phyloP scores from a whole-genome alignment of 805 yeast species.

The Millerozyma miso region DNA sequence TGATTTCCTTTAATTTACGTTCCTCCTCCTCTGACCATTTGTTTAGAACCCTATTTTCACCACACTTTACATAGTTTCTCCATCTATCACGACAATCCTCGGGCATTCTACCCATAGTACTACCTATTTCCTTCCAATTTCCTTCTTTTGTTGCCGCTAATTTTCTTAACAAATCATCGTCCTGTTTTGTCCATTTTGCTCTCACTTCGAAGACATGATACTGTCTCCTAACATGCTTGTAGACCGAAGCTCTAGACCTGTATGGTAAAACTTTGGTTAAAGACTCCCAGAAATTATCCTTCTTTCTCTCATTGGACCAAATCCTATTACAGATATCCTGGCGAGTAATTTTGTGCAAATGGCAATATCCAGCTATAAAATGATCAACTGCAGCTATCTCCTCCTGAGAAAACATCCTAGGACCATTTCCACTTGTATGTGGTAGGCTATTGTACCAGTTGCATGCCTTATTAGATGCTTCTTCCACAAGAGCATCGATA shows the following conservation, averaged over 20 bases:
- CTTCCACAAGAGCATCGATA: slow-evolving; percentile 31
- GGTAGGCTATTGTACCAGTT: slow-evolving; percentile 32
- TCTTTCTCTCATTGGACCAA: slow-evolving; percentile 81
- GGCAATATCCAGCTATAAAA: slow-evolving; percentile 67
- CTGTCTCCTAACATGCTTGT: slow-evolving; percentile 87
- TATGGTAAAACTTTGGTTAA: slow-evolving; percentile 76
- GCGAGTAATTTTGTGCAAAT: slow-evolving; percentile 56
- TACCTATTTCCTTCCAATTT: slow-evolving; percentile 86
- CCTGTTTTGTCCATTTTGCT: slow-evolving; percentile 86
- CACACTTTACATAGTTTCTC: slow-evolving; percentile 94
- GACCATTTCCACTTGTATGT: slow-evolving; percentile 23
- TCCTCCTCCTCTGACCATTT: slow-evolving; percentile 83
- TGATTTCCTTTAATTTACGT: slow-evolving; percentile 40
- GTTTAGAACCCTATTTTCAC: slow-evolving; percentile 65
- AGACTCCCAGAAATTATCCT: slow-evolving; percentile 87
- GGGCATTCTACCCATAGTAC: slow-evolving; percentile 84
- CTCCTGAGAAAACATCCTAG: slow-evolving; percentile 50
- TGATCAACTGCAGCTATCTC: slow-evolving; percentile 71
- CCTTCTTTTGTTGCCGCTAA: slow-evolving; percentile 67
- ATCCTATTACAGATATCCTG: slow-evolving; percentile 75
- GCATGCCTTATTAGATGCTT: slow-evolving; percentile 31
- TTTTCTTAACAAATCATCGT: slow-evolving; percentile 63
- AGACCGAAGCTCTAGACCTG: slow-evolving; percentile 83
- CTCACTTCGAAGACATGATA: slow-evolving; percentile 84
- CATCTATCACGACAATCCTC: slow-evolving; percentile 96